A percentile compares a stretch with the other conserved stretches of the same genome.
Evolutionary conservation across 2,329 filamentous ascomycete genomes (phyloP).

Genomic region (Colletotrichum falcatum): DNA sequence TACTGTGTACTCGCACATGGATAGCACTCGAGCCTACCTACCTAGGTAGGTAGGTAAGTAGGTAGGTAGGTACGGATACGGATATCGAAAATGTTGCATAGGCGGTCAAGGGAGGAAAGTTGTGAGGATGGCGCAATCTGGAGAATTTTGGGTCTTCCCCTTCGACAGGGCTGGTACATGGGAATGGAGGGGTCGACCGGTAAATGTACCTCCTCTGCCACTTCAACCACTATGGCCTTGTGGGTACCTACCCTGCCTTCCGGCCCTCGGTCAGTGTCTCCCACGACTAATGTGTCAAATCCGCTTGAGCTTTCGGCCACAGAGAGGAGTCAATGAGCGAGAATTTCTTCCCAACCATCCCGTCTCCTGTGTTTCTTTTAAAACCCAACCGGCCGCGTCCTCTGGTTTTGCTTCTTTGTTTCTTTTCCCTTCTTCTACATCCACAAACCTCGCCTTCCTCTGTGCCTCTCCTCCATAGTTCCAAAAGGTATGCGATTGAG

Average conservation of each 20-base stretch:
- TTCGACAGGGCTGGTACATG: slow-evolving; percentile 37
- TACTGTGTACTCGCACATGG: not conserved
- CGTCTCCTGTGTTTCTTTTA: slow-evolving; percentile 35
- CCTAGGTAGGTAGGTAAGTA: no score
- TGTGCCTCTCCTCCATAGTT: not conserved
- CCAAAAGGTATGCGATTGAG: slow-evolving; percentile 23
- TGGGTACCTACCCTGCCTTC: slow-evolving; percentile 23
- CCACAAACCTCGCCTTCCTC: slow-evolving; percentile 9
- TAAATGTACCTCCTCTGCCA: slow-evolving; percentile 17
- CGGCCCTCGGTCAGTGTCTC: slow-evolving; percentile 37
- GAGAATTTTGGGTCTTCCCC: slow-evolving; percentile 37
- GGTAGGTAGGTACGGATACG: no score
- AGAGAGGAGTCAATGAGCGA: slow-evolving; percentile 21
- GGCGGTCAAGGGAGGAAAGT: slow-evolving; percentile 36
- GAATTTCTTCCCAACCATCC: slow-evolving; percentile 36
- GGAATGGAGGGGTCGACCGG: slow-evolving; percentile 35
- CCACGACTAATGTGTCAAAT: slow-evolving; percentile 36
- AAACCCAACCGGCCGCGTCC: slow-evolving; percentile 39
- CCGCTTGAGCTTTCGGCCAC: slow-evolving; percentile 37
- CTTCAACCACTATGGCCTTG: not conserved
- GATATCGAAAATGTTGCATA: slow-evolving; percentile 24
- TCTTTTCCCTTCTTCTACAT: slow-evolving; percentile 31
- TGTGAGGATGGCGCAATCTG: slow-evolving; percentile 40
- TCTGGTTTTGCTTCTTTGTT: slow-evolving; percentile 19
- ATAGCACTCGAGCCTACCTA: no score